Evolutionary conservation across 352 stramenopile species (phyloP).

Genomic region (Phytophthora multivora): DNA sequence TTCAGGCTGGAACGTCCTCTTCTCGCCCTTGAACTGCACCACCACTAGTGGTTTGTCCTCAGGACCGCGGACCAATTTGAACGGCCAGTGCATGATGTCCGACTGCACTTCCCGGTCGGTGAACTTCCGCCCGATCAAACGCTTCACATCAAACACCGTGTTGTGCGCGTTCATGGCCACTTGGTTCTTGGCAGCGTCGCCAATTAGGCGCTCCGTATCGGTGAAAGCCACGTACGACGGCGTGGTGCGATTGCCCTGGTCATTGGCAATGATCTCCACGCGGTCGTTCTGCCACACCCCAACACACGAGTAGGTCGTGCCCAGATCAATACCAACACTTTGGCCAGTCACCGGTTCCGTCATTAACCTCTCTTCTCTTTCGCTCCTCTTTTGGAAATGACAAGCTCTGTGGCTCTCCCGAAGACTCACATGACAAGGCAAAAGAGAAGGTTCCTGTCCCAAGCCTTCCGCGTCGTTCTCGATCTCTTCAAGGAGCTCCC

Average conservation of each 20-base stretch:
- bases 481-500: neutral
- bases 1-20: slow-evolving; percentile 78
- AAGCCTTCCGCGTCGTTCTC: neutral
- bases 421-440: slow-evolving; percentile 1
- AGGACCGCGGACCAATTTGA: slow-evolving; percentile 60
- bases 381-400: slow-evolving; percentile 60
- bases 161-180: slow-evolving; percentile 94
- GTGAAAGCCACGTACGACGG: slow-evolving; percentile 97
- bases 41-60: slow-evolving; percentile 71
- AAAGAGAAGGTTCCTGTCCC: slow-evolving; percentile 16
- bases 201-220: slow-evolving; percentile 94
- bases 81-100: slow-evolving; percentile 77
- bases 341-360: slow-evolving; percentile 70
- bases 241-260: slow-evolving; percentile 95
- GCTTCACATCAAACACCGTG: slow-evolving; percentile 97
- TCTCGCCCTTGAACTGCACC: slow-evolving; percentile 77
- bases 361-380: slow-evolving; percentile 31
- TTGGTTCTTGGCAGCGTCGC: slow-evolving; percentile 94
- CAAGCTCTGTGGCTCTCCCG: neutral
- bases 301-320: slow-evolving; percentile 97
- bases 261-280: slow-evolving; percentile 96
- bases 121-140: slow-evolving; percentile 95
- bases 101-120: slow-evolving; percentile 89
- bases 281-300: slow-evolving; percentile 98
- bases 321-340: slow-evolving; percentile 97